Percentiles rank a stretch among this genome's conserved stretches.
Conservation (phyloP, 192 early-diverging fungal genomes). For the Umbelopsis sp. region DNA sequence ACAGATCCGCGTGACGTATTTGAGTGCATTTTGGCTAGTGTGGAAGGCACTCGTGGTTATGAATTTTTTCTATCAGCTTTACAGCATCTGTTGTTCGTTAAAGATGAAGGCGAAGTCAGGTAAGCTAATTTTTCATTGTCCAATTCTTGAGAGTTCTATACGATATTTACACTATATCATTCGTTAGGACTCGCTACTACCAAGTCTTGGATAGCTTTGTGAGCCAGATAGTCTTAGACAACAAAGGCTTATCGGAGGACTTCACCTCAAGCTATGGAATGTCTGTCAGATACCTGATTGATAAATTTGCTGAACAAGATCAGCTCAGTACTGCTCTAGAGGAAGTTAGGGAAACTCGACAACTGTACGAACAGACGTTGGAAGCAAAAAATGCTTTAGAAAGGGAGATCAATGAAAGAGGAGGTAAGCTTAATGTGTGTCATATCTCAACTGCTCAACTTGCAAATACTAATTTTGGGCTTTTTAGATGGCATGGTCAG, state of each 20-base stretch:
- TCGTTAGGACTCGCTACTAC: constrained; percentile 66
- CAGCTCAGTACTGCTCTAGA: constrained; percentile 70
- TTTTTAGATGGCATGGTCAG: constrained; percentile 30
- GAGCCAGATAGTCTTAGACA: constrained; percentile 81
- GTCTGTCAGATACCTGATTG: constrained; percentile 70
- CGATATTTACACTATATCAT: too few relatives aligned
- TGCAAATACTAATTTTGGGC: neutral
- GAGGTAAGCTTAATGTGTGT: constrained; percentile 43
- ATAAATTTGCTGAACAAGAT: constrained; percentile 82
- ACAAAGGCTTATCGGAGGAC: constrained; percentile 57
- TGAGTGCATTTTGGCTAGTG: constrained; percentile 67
- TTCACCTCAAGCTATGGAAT: constrained; percentile 67
- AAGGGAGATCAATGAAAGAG: constrained; percentile 63
- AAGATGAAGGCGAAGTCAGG: constrained; percentile 66
- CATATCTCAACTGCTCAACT: neutral
- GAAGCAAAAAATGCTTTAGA: constrained; percentile 68
- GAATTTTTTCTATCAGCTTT: constrained; percentile 77
- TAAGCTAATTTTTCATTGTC: neutral
- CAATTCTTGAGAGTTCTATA: neutral
- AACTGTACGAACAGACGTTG: constrained; percentile 66
- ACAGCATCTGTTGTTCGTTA: constrained; percentile 74
- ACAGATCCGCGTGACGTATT: constrained; percentile 78
- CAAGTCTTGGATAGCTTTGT: constrained; percentile 79
- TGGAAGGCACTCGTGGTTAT: constrained; percentile 70
- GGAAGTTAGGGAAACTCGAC: constrained; percentile 65